Evolutionary conservation across 805 yeast species (phyloP), one percentile per base, ranked within the genome.

Genomic region (Suhomyces kilbournensis): DNA sequence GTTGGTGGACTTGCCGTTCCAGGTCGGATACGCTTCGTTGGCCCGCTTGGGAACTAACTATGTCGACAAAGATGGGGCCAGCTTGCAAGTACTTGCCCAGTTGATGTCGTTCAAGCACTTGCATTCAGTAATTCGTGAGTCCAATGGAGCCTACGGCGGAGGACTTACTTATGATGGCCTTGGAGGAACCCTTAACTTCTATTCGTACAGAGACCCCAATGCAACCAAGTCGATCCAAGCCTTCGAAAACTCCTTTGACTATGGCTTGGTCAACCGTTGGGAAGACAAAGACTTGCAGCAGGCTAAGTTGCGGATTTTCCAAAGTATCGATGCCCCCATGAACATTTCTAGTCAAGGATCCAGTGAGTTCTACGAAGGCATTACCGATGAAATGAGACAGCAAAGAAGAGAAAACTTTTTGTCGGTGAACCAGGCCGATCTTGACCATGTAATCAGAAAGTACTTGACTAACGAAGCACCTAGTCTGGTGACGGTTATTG

Each of bases 81-180:
- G 90, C 1, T 77, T 94, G 44, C 96, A 90, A 68, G 82, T 94
- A 0, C 75, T 94, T 46, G 79, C 97, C 1, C 92, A 87, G 59
- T 67, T 94, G 53, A 68, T 91, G 59, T 86, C 96, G 0, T 92
- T 86, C 70, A 89, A 88, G 63, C 82, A 88, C 59, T 73, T 94
- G 47, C 99, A 94, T 68, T 81, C 90, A 10, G 96, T 91, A 57
- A 84, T 94, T 38, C 81, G 99, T 58, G 99, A 94, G 65, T 84
- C 93, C 62, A 97, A 97, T 52, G 99, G 99, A 53, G 99, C 99
- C 0, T 94, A 94, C 65, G 99, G 99, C 7, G 98, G 97, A 5
- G 99, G 99, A 3, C 88, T 96, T 4, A 72, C 81, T 7, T 94
- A 85, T 66, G 88, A 86, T 65, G 90, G 93, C 0, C 65, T 89